Evolutionary conservation across 768 basidiomycete species (phyloP).

Genomic region (Antrodiella citrinella): DNA sequence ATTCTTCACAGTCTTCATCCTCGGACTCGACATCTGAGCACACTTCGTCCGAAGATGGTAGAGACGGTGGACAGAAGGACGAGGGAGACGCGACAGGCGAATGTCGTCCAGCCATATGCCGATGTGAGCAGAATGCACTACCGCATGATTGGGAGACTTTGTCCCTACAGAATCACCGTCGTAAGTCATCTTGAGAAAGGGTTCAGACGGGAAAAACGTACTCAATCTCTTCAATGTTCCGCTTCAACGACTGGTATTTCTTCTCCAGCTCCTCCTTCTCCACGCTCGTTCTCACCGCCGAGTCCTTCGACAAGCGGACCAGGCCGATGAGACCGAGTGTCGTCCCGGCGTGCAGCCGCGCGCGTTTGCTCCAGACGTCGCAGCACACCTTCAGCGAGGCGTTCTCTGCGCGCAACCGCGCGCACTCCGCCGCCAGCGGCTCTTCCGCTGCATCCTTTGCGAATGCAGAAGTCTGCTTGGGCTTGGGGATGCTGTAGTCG

Average conservation of each 20-base stretch:
- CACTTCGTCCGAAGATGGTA: no score
- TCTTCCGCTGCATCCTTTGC: neutral
- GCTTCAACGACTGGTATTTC: constrained; percentile 20
- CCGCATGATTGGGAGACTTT: neutral
- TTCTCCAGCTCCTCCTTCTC: constrained; percentile 20
- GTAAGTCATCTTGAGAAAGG: no score
- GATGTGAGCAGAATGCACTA: no score
- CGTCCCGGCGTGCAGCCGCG: constrained; percentile 23
- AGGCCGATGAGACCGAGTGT: constrained; percentile 25
- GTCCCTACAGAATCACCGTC: neutral
- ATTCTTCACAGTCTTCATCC: neutral
- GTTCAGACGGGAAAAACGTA: no score
- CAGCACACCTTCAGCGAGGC: constrained; percentile 20
- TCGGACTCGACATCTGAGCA: neutral
- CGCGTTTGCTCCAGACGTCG: constrained; percentile 25
- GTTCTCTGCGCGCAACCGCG: constrained; percentile 19
- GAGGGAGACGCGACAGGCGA: no score
- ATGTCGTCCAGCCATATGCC: no score
- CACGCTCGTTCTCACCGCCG: constrained; percentile 16
- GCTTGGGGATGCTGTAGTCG: constrained; percentile 25
- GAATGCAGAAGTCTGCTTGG: constrained; percentile 1
- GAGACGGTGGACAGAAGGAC: neutral
- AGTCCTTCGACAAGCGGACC: constrained; percentile 22
- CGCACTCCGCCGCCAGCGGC: constrained; percentile 12
- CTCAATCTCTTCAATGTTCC: constrained; percentile 17